phyloP scores from a whole-genome alignment of 805 yeast genomes.

The Candida argentea region DNA sequence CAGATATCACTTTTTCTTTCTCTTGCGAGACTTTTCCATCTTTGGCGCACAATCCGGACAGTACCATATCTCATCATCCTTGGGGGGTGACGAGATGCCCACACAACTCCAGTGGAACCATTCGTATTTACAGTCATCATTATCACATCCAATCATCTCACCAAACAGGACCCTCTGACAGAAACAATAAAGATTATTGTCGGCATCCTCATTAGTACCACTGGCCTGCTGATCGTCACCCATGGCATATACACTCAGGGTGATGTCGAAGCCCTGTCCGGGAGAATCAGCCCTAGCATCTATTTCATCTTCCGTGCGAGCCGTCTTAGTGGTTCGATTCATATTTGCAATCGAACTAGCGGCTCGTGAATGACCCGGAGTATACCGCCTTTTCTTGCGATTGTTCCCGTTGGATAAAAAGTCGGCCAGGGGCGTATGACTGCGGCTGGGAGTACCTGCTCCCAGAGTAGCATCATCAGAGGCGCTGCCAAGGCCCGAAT shows the following conservation, averaged over 20 bases:
- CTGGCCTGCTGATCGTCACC: constrained; percentile 4
- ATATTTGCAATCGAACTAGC: background rate
- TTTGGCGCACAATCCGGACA: constrained; percentile 71
- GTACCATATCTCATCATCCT: constrained; percentile 75
- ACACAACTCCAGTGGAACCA: constrained; percentile 98
- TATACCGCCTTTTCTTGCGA: constrained; percentile 1
- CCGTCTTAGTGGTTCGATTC: constrained; percentile 6
- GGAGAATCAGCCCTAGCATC: constrained; percentile 3
- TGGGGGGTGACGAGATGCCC: constrained; percentile 79
- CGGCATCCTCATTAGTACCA: constrained; percentile 35
- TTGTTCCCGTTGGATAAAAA: constrained; percentile 3
- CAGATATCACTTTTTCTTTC: constrained; percentile 21
- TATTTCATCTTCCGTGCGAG: constrained; percentile 8
- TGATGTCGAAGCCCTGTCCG: constrained; percentile 1
- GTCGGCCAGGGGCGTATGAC: constrained; percentile 4
- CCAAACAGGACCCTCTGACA: constrained; percentile 94
- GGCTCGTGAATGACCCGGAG: too few relatives aligned
- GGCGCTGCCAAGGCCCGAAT: constrained; percentile 2
- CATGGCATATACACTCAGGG: constrained; percentile 1
- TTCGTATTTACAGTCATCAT: constrained; percentile 75
- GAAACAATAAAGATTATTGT: constrained; percentile 56
- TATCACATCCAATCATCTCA: constrained; percentile 94
- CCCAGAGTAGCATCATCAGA: constrained; percentile 14
- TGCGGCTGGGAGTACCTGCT: constrained; percentile 21
- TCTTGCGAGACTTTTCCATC: constrained; percentile 35